Base-by-base conservation (phyloP, 2,329 filamentous ascomycete genomes). In the Thermothelomyces thermophilus region DNA sequence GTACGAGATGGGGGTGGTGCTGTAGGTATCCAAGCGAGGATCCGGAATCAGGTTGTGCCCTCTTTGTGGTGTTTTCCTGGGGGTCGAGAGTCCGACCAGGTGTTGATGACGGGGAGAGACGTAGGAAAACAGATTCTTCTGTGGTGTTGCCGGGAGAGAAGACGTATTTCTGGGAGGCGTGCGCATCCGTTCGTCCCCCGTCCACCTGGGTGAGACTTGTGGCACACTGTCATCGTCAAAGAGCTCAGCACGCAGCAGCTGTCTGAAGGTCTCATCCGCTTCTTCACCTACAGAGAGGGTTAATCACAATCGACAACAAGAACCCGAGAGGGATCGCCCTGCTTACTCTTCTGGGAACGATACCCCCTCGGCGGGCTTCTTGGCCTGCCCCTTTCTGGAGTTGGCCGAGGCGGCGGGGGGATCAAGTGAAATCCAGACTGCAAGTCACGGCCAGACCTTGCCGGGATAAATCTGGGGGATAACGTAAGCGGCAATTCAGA, bases 51-150 rank as follows among this genome's bases (percentile, higher is more conserved):
- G 85, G 14, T 87, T 87, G 72, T 93, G 85, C 48, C 90, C 82
- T 61, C 86, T 91, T 63, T 90, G 87, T 1, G 91, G 90, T 2
- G 93, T 96, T 68, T 88, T 85, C 10, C 87, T 88, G 2, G 90
- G 90, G 3, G 90, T 95, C 1, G 84, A 87, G 60, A 95, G 88
- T n/a, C 86, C 86, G 17, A 82, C 84, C 43, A 84, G 78, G 56
- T 80, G 79, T 63, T 85, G 79, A 61, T 88, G 81, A 20, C 76
- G 74, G 2, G 87, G 86, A 2, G 87, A 90, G 68, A 88, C 83
- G 66, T 95, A 96, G 22, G 86, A 88, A 65, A 98, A 97, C 34
- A 98, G 80, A 59, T 98, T 98, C 71, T 96, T 97, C 68, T 95
- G 90, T 9, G 93, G 93, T 3, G 93, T 98, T 1, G 91, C 37